phyloP scores from a whole-genome alignment of 371 early-diverging fungal species.

The Mycotypha africana region DNA sequence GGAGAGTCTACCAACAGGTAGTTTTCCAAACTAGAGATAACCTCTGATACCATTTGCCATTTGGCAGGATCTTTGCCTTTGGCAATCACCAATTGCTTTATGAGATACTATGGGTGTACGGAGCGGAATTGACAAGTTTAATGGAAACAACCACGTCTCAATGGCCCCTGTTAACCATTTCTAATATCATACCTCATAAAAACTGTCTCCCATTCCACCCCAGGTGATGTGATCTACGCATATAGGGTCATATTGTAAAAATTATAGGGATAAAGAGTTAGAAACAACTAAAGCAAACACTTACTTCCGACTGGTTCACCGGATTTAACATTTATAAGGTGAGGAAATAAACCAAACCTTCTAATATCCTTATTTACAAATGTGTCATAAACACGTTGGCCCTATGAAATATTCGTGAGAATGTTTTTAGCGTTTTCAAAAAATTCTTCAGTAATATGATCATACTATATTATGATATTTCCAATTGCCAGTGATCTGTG shows the following conservation, averaged over 20 bases:
- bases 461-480: conserved; percentile 51
- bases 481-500: conserved; percentile 67
- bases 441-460: too few species aligned
- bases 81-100: conserved; percentile 62
- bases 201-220: conserved; percentile 54
- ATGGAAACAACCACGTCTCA: neutral
- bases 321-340: conserved; percentile 27
- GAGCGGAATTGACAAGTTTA: too few species aligned
- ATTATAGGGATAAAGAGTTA: neutral
- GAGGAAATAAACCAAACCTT: conserved; percentile 44
- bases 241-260: neutral
- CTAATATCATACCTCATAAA: conserved; percentile 41
- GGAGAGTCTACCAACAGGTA: conserved; percentile 22
- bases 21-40: conserved; percentile 19
- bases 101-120: conserved; percentile 29
- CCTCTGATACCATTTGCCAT: conserved; percentile 36
- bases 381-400: conserved; percentile 37
- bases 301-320: conserved; percentile 22
- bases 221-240: conserved; percentile 26
- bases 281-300: neutral
- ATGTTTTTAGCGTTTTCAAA: too few species aligned
- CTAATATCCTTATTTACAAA: conserved; percentile 15
- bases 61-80: conserved; percentile 37
- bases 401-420: conserved; percentile 27
- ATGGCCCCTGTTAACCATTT: neutral